Percentiles rank a stretch among this genome's conserved stretches.
Evolutionary conservation across 192 early-diverging fungal species (phyloP).

Genomic region (Rhizoclosmatium sp.): DNA sequence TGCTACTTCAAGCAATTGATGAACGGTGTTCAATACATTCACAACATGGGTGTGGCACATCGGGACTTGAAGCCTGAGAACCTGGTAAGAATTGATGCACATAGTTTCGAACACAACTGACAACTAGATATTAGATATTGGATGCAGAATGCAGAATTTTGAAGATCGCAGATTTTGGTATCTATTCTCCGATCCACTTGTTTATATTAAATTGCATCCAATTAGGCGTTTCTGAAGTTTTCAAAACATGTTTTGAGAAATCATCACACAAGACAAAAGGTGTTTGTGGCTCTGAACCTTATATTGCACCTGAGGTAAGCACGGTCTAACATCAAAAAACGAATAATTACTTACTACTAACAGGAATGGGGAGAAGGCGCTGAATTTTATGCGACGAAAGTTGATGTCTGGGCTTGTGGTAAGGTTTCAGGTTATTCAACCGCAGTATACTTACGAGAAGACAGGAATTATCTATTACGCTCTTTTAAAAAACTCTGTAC

Average conservation of each 20-base stretch:
- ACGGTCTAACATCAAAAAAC: not conserved
- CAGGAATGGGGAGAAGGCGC: constrained; percentile 53
- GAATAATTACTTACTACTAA: not conserved
- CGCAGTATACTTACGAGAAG: not conserved
- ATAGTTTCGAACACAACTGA: constrained; percentile 49
- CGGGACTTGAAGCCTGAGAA: constrained; percentile 36
- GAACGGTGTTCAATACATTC: constrained; percentile 57
- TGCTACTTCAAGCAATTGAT: constrained; percentile 66
- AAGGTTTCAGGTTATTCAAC: not conserved
- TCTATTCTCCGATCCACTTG: constrained; percentile 1
- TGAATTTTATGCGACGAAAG: constrained; percentile 56
- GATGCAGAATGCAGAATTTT: constrained; percentile 53
- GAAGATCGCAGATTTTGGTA: constrained; percentile 68
- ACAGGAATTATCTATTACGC: constrained; percentile 56
- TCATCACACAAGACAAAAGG: constrained; percentile 50
- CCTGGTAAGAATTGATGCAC: not conserved
- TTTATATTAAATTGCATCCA: not conserved
- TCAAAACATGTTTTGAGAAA: constrained; percentile 56
- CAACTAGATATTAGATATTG: constrained; percentile 64
- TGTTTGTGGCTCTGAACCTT: constrained; percentile 60
- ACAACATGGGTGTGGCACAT: constrained; percentile 63
- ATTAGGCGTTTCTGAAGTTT: constrained; percentile 59
- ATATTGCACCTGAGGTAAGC: constrained; percentile 60
- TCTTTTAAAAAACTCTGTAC: constrained; percentile 52
- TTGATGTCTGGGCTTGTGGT: constrained; percentile 64